Base-by-base conservation (phyloP, 2,329 filamentous ascomycete species). In the Ceratocystiopsis sp. region DNA sequence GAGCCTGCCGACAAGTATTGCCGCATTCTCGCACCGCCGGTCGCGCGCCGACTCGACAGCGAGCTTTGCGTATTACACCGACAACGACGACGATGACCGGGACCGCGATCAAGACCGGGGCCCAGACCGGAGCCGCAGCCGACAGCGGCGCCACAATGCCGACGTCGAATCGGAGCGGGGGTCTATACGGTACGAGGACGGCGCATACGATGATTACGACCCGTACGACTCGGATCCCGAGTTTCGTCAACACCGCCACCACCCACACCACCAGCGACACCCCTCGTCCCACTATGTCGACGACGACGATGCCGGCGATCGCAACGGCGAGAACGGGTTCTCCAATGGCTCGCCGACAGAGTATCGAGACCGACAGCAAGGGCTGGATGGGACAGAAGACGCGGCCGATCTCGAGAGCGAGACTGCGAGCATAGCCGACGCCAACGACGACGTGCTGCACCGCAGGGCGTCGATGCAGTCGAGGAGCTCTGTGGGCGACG, bases 1-100 rank as follows among this genome's bases (percentile, higher is more conserved):
- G 64, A 95, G 86, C 56, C 74, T 98, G n/a, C 91, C 91, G 1
- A 91, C 84, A 12, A 95, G 87, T 56, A 71, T 87, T 34, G 86
- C 85, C n/a, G 82, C 85, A 32, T 98, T 98, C 58, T 79, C 78
- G 40, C 87, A 94, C 60, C 83, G 85, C 46, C 75, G 86, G 46
- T 67, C 69, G 35, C 77, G 89, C 53, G 78, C 84, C 51, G 84
- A 87, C 55, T 96, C 89, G 14, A 85, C 73, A 7, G 67, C 87
- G 25, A 95, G 85, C 61, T 96, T 95, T 59, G 78, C 85, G 2
- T 95, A 85, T 61, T 93, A 91, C 56, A 80, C 84, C 46, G 75
- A 84, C 48, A 78, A 83, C 21, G 67, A 67, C 15, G 67, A 74
- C 14, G 46, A 68, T 69, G 50, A 44, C 51, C 33, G 33, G 7